Evolutionary conservation across 2,329 filamentous ascomycete species (phyloP).

Genomic region (Ustulina deusta): DNA sequence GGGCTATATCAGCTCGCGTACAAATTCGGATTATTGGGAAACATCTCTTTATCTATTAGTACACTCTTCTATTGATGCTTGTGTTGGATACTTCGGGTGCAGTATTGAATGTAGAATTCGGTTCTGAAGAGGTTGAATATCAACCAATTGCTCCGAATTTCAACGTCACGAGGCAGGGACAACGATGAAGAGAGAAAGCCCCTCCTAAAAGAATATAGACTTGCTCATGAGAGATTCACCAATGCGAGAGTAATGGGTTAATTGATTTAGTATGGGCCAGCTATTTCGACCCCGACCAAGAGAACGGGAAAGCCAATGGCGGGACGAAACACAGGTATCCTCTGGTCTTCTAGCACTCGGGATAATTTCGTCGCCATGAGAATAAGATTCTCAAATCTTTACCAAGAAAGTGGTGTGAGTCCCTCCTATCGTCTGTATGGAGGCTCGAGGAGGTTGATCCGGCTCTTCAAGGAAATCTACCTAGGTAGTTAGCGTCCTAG

Average conservation of each 20-base stretch:
- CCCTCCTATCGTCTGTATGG: neutral
- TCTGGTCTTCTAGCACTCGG: neutral
- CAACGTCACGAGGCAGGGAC: neutral
- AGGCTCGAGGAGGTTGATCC: no score
- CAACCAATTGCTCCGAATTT: no score
- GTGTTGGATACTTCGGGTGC: no score
- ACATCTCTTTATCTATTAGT: no score
- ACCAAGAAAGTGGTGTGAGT: neutral
- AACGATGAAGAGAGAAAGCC: neutral
- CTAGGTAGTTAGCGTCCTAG: no score
- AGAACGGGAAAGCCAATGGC: neutral
- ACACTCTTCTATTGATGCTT: no score
- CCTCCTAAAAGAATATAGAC: neutral
- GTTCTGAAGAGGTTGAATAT: no score
- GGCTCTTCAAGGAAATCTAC: no score
- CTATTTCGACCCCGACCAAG: neutral
- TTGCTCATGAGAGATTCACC: neutral
- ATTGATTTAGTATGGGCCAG: neutral
- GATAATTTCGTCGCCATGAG: neutral
- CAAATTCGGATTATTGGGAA: no score
- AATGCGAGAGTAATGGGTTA: neutral
- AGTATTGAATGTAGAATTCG: neutral
- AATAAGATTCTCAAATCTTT: neutral
- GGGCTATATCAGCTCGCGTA: no score
- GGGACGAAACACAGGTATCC: neutral